A percentile compares a stretch with the other conserved stretches of the same genome.
Conservation (phyloP, 2,329 filamentous ascomycete species). For the Dactylellina parvicollis region DNA sequence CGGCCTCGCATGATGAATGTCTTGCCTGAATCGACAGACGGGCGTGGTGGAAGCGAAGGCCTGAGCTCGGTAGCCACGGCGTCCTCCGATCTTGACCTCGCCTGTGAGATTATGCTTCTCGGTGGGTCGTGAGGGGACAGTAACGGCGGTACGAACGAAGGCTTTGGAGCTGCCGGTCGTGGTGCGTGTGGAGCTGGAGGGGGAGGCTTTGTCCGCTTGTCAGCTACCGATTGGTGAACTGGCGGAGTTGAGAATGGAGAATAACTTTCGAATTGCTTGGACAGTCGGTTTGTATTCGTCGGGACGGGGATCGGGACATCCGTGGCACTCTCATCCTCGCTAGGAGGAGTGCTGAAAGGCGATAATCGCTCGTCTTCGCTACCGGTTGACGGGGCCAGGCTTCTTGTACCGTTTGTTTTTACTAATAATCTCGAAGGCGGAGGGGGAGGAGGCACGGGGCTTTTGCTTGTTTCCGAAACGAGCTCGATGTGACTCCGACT, state of each 20-base stretch:
- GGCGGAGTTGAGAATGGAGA: conserved; percentile 50
- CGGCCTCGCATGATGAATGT: conserved; percentile 54
- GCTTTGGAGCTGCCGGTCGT: conserved; percentile 59
- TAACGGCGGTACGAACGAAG: conserved; percentile 28
- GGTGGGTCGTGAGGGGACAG: conserved; percentile 26
- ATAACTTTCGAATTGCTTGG: conserved; percentile 49
- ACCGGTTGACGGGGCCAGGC: conserved; percentile 42
- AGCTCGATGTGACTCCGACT: conserved; percentile 21
- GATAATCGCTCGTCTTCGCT: conserved; percentile 56
- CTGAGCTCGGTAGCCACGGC: conserved; percentile 6
- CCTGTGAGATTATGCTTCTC: conserved; percentile 3
- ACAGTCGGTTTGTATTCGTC: conserved; percentile 31
- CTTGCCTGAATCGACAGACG: conserved; percentile 31
- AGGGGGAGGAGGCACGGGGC: conserved; percentile 49
- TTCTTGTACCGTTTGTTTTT: conserved; percentile 40
- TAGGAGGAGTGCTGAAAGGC: conserved; percentile 58
- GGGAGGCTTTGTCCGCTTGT: conserved; percentile 48
- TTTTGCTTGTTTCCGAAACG: conserved; percentile 19
- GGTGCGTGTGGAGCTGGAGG: conserved; percentile 55
- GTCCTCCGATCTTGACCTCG: conserved; percentile 42
- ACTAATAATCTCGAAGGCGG: conserved; percentile 53
- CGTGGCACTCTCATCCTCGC: conserved; percentile 55
- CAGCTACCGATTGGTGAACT: conserved; percentile 27
- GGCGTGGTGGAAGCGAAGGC: conserved; percentile 49
- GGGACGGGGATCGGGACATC: conserved; percentile 42